Base-by-base conservation (phyloP, 306 rosid species). In the Trifolium repens region DNA sequence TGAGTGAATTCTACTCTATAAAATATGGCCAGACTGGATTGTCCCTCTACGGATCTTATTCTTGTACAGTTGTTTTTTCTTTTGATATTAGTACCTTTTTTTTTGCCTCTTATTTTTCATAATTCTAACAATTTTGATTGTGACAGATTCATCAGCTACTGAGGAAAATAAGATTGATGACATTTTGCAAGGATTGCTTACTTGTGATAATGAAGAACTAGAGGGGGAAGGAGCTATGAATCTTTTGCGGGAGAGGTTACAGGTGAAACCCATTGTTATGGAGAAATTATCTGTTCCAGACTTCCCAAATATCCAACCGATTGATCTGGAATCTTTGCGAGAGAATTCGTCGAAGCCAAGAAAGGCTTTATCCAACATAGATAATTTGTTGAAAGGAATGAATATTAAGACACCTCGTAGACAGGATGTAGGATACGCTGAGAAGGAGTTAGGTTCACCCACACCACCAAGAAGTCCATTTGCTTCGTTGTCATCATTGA, bases 381-480 rank as follows among this genome's bases (percentile, higher is more conserved):
- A 75, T 64, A 89, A 89, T 78, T 57, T 84, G 57, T 40, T 88
- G 57, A 81, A 79, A 72, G 86, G 81, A 76, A 72, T 67, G 22
- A 58, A 71, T 32, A 42, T 55, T 47, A 79, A 60, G 81, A 87
- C 90, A 44, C 83, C 86, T 30, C 76, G 39, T n/a, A 74, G 32
- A 67, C 77, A 15, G 70, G 70, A 75, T 32, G 70, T 66, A 54
- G 91, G 81, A 77, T 77, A 58, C 50, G 50, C 79, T 68, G 16
- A 65, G 53, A 81, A 65, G 85, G 80, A 75, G 32, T 68, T 77
- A 73, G 79, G 87, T 78, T 85, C 93, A 57, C 96, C 96, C 76
- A 82, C 88, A 53, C 90, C 92, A 63, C 87, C 92, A 69, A 90
- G 75, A 84, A 92, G 86, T 83, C 96, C 91, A 55, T 89, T 89